These are phyloP conservation scores for Dictyostelium discoideum DNA, from an alignment of 78 protist species.

Conservation along the genomic window DNA sequence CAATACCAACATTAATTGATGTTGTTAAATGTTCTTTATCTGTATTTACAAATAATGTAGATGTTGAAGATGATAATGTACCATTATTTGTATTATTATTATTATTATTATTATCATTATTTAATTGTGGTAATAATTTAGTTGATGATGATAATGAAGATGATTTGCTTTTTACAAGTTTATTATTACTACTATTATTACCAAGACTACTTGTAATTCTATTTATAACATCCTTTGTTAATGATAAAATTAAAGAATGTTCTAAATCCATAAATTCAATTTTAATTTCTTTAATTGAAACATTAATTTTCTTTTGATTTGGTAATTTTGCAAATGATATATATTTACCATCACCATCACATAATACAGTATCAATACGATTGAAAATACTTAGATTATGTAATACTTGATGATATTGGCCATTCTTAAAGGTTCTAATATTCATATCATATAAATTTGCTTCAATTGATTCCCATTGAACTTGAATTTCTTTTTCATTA, in stretches of 20 bases:
- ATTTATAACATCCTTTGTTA: conserved; percentile 54
- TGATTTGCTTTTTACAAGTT: neutral
- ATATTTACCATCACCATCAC: neutral
- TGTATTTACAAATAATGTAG: neutral
- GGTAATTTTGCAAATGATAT: neutral
- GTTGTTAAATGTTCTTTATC: conserved; percentile 3
- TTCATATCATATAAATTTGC: conserved; percentile 65
- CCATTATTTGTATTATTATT: neutral
- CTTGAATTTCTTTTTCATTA: neutral
- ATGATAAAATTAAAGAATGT: conserved; percentile 47
- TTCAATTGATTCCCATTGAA: conserved; percentile 52
- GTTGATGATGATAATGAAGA: neutral
- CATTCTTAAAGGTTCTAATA: conserved; percentile 48
- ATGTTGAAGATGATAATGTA: neutral
- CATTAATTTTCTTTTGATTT: conserved; percentile 8
- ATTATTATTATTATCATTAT: neutral
- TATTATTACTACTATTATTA: neutral
- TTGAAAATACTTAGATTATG: conserved; percentile 40
- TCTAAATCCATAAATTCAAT: conserved; percentile 60
- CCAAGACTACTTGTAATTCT: conserved; percentile 15
- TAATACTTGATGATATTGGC: conserved; percentile 34
- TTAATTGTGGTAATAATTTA: neutral
- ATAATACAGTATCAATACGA: conserved; percentile 8
- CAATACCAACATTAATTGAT: neutral
- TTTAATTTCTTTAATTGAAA: conserved; percentile 30